Base-by-base conservation (phyloP, 2,329 filamentous ascomycete species). In the Didymella glomerata region DNA sequence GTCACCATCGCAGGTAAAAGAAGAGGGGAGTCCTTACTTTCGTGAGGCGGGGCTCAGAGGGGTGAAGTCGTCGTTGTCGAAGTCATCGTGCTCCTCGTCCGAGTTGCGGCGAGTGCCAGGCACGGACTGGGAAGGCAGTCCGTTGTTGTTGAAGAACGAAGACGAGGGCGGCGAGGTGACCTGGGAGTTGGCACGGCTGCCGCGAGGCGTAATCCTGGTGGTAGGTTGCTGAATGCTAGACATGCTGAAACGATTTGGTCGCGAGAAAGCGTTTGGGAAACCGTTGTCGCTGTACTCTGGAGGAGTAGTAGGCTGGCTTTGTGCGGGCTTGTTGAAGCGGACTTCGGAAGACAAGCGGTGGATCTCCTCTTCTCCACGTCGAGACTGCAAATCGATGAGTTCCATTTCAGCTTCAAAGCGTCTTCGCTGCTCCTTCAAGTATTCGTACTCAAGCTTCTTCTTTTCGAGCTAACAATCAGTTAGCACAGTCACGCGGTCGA, bases 261-360 rank as follows among this genome's bases (percentile, higher is more conserved):
- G 88, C 54, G 92, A 92, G 74, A 95, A 91, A 66, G 90, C 88
- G 70, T 88, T 88, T 55, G 90, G 88, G 71, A 96, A 94, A 42
- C 89, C 89, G 62, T 86, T 87, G 50, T 96, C 92, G 68, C 88
- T 89, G 77, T 95, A 94, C 77, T 98, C 95, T 30, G 95, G 95
- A 22, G 95, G 95, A 22, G 95, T 99, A 2, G 95, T 97, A 16
- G 95, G 95, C 79, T 98, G 94, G 68, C 92, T 97, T 75, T 96
- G 91, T 5, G 68, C 68, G 24, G 68, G 68, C 70, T 93, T 90
- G 53, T 91, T 91, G 61, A 87, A 73, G n/a, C 67, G 66, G 36
- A 96, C 84, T 68, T 95, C 91, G 68, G 92, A 89, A 71, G 93
- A 90, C 81, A 98, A 90, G 76, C 91, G 88, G 57, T 90, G 88